phyloP scores from a whole-genome alignment of 306 rosid genomes.

The Herpetospermum pedunculosum region DNA sequence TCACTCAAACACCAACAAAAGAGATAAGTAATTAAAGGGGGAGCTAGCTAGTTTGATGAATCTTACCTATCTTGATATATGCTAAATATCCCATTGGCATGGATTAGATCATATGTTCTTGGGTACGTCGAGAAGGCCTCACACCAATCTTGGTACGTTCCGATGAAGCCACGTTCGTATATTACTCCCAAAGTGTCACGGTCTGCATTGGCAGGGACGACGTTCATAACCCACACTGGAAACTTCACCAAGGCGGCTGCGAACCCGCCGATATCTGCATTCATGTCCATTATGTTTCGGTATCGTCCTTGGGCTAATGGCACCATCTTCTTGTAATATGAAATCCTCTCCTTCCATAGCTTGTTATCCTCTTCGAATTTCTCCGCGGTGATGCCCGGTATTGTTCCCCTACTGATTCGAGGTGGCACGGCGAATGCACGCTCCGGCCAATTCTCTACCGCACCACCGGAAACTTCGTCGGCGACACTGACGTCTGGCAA shows the following conservation, averaged over 20 bases:
- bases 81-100: conserved; percentile 59
- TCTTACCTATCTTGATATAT: conserved; percentile 82
- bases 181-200: conserved; percentile 67
- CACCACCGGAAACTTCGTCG: conserved; percentile 61
- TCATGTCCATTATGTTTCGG: conserved; percentile 85
- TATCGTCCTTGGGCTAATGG: conserved; percentile 55
- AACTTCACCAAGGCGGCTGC: conserved; percentile 52
- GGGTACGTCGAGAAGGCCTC: conserved; percentile 95
- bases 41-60: no score
- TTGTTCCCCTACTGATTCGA: conserved; percentile 53
- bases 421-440: conserved; percentile 78
- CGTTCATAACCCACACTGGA: conserved; percentile 94
- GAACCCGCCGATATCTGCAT: conserved; percentile 81
- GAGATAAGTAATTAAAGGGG: no score
- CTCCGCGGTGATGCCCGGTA: conserved; percentile 40
- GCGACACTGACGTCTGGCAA: conserved; percentile 48
- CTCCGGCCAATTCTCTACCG: conserved; percentile 77
- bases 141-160: conserved; percentile 90
- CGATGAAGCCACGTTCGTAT: conserved; percentile 82
- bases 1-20: not conserved
- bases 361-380: conserved; percentile 55
- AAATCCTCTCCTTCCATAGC: conserved; percentile 53
- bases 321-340: conserved; percentile 42
- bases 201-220: conserved; percentile 56
- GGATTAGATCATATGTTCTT: conserved; percentile 88